phyloP scores from a whole-genome alignment of 2,329 filamentous ascomycete species.

The Coniochaeta hoffmannii region DNA sequence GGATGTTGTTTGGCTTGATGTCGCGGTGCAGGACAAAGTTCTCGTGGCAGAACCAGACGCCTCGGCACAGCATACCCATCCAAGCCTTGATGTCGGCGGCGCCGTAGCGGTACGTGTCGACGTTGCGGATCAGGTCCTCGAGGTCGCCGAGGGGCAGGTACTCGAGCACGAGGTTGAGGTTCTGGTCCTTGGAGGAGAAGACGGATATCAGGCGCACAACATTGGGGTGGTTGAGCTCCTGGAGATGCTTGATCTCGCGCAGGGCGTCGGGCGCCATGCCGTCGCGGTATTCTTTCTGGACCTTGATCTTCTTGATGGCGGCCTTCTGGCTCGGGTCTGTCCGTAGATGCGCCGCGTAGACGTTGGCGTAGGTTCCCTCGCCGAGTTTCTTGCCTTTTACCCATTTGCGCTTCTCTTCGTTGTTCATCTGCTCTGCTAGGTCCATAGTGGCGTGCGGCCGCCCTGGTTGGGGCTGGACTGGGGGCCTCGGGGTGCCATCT shows the following conservation, averaged over 20 bases:
- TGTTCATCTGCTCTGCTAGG: slow-evolving; percentile 74
- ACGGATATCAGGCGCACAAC: slow-evolving; percentile 90
- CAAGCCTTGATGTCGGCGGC: slow-evolving; percentile 91
- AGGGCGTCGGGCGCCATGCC: slow-evolving; percentile 92
- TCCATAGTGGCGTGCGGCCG: slow-evolving; percentile 35
- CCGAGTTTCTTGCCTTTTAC: slow-evolving; percentile 89
- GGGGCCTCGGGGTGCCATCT: slow-evolving; percentile 16
- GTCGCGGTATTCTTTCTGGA: slow-evolving; percentile 78
- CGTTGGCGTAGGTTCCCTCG: slow-evolving; percentile 94
- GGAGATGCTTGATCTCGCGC: slow-evolving; percentile 90
- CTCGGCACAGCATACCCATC: slow-evolving; percentile 95
- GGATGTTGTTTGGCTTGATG: slow-evolving; percentile 97
- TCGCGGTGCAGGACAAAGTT: slow-evolving; percentile 92
- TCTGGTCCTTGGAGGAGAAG: slow-evolving; percentile 94
- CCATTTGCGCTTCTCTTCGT: slow-evolving; percentile 79
- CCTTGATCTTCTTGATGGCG: slow-evolving; percentile 90
- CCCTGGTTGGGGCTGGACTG: slow-evolving; percentile 7
- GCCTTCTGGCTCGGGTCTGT: slow-evolving; percentile 66
- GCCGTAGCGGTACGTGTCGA: slow-evolving; percentile 69
- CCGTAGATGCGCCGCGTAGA: slow-evolving; percentile 80
- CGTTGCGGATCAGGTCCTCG: slow-evolving; percentile 88
- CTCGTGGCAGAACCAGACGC: slow-evolving; percentile 94
- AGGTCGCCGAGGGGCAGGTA: slow-evolving; percentile 90
- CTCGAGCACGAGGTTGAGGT: slow-evolving; percentile 92
- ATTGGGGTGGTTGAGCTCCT: slow-evolving; percentile 90